Percentiles rank a stretch among this genome's conserved stretches.
Evolutionary conservation across 2,329 filamentous ascomycete species (phyloP).

Genomic region (Trematosphaeria pertusa): DNA sequence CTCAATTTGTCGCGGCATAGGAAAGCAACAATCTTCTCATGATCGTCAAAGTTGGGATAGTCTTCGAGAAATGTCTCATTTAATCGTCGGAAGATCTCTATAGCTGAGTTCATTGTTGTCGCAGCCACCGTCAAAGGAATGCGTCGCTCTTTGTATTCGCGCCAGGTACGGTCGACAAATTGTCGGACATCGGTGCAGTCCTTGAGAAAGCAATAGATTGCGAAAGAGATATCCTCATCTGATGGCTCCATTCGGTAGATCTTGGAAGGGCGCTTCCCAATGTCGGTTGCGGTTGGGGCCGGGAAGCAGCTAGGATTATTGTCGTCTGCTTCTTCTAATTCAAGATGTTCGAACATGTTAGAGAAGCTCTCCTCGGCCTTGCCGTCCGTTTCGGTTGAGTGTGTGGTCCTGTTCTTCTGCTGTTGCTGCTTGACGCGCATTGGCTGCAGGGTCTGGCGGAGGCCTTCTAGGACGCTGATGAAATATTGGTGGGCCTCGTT

Average conservation of each 20-base stretch:
- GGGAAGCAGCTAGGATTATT: slow-evolving; percentile 3
- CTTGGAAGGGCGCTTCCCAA: not conserved
- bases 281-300: not conserved
- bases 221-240: slow-evolving; percentile 17
- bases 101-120: slow-evolving; percentile 40
- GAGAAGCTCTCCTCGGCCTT: not conserved
- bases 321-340: slow-evolving; percentile 2
- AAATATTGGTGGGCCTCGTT: slow-evolving; percentile 18
- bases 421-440: not conserved
- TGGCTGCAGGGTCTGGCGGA: not conserved
- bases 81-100: slow-evolving; percentile 9
- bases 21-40: not conserved
- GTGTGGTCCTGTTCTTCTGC: no score
- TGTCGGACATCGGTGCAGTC: slow-evolving; percentile 36
- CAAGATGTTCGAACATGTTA: slow-evolving; percentile 1
- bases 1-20: slow-evolving; percentile 4
- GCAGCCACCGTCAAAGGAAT: slow-evolving; percentile 43
- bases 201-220: slow-evolving; percentile 36
- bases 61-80: slow-evolving; percentile 1
- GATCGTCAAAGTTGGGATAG: not conserved
- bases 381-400: not conserved
- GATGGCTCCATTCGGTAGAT: slow-evolving; percentile 14
- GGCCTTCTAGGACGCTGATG: slow-evolving; percentile 3
- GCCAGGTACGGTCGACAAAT: slow-evolving; percentile 40
- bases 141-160: slow-evolving; percentile 34